Base-by-base conservation (phyloP, 768 basidiomycete genomes). In the Cystobasidium onofrii region DNA sequence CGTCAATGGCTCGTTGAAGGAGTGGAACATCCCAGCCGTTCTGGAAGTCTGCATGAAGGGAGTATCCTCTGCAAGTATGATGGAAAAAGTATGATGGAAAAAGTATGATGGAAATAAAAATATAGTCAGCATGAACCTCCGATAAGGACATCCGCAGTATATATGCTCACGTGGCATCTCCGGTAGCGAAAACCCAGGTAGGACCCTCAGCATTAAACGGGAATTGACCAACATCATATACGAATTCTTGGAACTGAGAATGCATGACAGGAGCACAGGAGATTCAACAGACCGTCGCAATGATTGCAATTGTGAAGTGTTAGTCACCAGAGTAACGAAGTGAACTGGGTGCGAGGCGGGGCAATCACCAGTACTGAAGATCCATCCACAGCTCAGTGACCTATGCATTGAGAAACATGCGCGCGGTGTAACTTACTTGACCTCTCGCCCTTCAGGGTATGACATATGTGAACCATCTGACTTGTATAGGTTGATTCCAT, bases 11-110 rank as follows among this genome's bases (percentile, higher is more conserved):
- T 1, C 82, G 83, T 72, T 85, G 83, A 1, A 88, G 82, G 39
- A 87, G 83, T 63, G 84, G 84, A 0, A 78, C 75, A 60, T 86
- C 85, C 88, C 88, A 89, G 18, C 88, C 87, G 75, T 87, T 86
- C 66, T 84, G 80, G 80, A 84, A 87, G 76, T 87, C 86, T 34
- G 84, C 86, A 78, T 86, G 86, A 13, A 44, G 46, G 0, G 57
- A 43, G 60, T n/a, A 61, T 3, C 54, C 41, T 1, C 23, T 63
- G 20, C 2, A 29, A 52, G 44, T 10, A 27, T 29, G 25, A 9
- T 10, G 31, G 20, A 36, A 31, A 44, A 73, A 52, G 64, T 78
- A 77, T 50, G 77, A 73, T 44, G 1, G 3, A 79, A 78, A n/a
- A n/a, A n/a, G n/a, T n/a, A n/a, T n/a, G n/a, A n/a, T n/a, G n/a